Conservation (phyloP, 1,139 yeast species). For the Pichia sp. region DNA sequence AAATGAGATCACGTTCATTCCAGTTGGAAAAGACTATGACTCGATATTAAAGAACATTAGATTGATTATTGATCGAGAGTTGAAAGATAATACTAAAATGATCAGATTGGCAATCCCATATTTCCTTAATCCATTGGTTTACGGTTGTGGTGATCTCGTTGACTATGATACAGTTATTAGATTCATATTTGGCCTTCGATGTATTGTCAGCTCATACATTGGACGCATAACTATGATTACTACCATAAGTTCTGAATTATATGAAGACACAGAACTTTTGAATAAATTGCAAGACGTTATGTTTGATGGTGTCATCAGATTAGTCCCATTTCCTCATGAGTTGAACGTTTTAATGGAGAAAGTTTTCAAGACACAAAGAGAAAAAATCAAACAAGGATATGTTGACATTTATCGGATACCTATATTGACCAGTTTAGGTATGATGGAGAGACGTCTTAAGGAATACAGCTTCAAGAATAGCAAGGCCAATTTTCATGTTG, state of each 20-base stretch:
- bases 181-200: constrained; percentile 54
- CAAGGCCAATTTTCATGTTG: constrained; percentile 72
- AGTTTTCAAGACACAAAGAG: constrained; percentile 62
- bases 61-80: constrained; percentile 31
- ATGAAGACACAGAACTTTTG: constrained; percentile 45
- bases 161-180: constrained; percentile 47
- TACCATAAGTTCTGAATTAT: constrained; percentile 62
- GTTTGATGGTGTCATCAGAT: constrained; percentile 62
- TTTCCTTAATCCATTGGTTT: constrained; percentile 71
- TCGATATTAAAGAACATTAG: constrained; percentile 37
- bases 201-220: constrained; percentile 43
- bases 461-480: constrained; percentile 88
- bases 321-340: constrained; percentile 80
- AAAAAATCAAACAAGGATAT: constrained; percentile 80
- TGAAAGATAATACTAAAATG: constrained; percentile 33
- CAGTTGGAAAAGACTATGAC: constrained; percentile 27
- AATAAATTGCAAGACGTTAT: constrained; percentile 47
- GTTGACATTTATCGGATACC: constrained; percentile 72
- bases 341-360: constrained; percentile 58
- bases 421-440: constrained; percentile 64
- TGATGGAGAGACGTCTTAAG: constrained; percentile 66
- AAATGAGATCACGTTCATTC: constrained; percentile 52
- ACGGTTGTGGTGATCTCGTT: constrained; percentile 39
- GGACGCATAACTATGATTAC: constrained; percentile 42
- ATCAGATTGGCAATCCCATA: constrained; percentile 70